Evolutionary conservation across 2,329 filamentous ascomycete species (phyloP), one percentile per base, ranked within the genome.

Genomic region (Celoporthe dispersa): DNA sequence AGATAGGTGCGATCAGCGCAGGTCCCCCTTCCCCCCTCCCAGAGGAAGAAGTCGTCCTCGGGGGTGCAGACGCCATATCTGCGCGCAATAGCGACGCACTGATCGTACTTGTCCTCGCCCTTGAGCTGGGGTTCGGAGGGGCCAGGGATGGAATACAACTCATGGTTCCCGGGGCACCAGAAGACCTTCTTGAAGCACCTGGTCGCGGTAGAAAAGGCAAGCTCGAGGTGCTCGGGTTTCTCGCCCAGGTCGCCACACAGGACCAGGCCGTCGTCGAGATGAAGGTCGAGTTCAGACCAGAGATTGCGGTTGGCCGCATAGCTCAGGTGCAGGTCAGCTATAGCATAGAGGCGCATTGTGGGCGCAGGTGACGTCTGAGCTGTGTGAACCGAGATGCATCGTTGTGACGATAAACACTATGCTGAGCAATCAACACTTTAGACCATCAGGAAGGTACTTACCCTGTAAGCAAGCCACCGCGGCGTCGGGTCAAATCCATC

Each of bases 151-250:
- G 84, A 86, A 76, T 88, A 89, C 12, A 89, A 81, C 78, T 88
- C 86, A 73, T 88, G 86, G 75, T 88, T 88, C 6, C 86, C 86
- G 0, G 86, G 86, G 9, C 83, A 83, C 87, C 87, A 88, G 74
- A 83, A 87, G 35, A 88, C 85, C 28, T 75, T 71, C 8, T 71
- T 72, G 72, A 81, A 81, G 59, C 75, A 74, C 55, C 71, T 72
- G 28, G 73, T 78, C 11, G 77, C 78, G 16, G 72, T 72, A 1
- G 66, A 64, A 72, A 80, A 81, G n/a, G 78, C 79, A 6, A 77
- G 72, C 64, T 76, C 75, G 22, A 81, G 75, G 63, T 81, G 79
- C 59, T 77, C 79, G 39, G 73, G 69, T 63, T 76, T 78, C 76
- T 81, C 80, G 70, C 79, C 80, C 11, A 81, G 72, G 73, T 81